Base-by-base conservation (phyloP, 768 basidiomycete genomes). In the Kwoniella mangroviensis region DNA sequence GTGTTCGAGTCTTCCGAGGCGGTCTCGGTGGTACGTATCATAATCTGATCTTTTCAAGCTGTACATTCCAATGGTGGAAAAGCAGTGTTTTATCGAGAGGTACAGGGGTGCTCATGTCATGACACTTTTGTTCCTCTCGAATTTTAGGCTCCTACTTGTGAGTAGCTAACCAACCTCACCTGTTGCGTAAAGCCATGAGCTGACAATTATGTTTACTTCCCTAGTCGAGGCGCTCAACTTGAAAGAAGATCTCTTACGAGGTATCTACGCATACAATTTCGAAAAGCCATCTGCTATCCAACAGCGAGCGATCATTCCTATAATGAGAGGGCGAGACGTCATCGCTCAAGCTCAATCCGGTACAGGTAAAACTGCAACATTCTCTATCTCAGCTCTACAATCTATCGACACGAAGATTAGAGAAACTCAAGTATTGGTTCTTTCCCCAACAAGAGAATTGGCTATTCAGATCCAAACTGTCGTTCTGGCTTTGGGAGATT, bases 401-500 rank as follows among this genome's bases (percentile, higher is more conserved):
- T 93, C 93, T 73, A 97, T 99, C 88, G 96, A 99, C 84, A 89
- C 92, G 53, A 90, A 92, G 49, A 88, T 98, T 60, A 90, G 94
- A 71, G 94, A 97, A 85, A 94, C 94, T 2, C 96, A 98, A 84
- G 96, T 94, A 0, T 90, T 99, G 61, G 91, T 99, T 68, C 88
- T 99, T 43, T 97, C 96, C 6, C 96, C 96, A 3, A 99, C 96
- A n/a, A 92, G 96, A 73, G 96, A 99, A 86, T 87, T 98, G 67
- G 96, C 96, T 22, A 94, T 94, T n/a, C 96, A 98, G 86, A 99
- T 97, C 79, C 95, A 98, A 84, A 96, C 93, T 59, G 95, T 98
- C 73, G 89, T 98, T 40, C 88, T 98, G 68, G 96, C 96, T 28
- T 86, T 99, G 42, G 96, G 96, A 59, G 95, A 98, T 86, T 98